phyloP scores from a whole-genome alignment of 2,329 filamentous ascomycete genomes.

The Hypoxylon sp. region DNA sequence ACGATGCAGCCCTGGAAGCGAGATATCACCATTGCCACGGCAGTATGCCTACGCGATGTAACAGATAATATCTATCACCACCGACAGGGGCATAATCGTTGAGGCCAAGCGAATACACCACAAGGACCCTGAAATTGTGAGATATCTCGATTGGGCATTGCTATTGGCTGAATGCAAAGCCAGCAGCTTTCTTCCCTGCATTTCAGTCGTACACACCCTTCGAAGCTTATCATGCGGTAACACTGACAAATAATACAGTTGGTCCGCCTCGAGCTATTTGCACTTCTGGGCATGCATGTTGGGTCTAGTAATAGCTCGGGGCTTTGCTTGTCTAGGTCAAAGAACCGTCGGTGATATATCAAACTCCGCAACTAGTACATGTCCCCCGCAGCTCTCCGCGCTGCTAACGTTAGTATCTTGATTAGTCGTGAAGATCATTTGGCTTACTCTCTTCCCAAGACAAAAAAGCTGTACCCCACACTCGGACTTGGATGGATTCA shows the following conservation, averaged over 20 bases:
- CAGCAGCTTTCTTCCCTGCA: constrained; percentile 24
- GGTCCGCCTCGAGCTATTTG: constrained; percentile 10
- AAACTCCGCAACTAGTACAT: constrained; percentile 32
- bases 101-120: constrained; percentile 35
- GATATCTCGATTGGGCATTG: constrained; percentile 12
- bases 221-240: constrained; percentile 35
- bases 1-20: constrained; percentile 33
- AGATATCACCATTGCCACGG: constrained; percentile 26
- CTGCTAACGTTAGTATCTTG: constrained; percentile 28
- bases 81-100: constrained; percentile 20
- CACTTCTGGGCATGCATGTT: constrained; percentile 20
- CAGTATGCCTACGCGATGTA: constrained; percentile 25
- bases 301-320: constrained; percentile 35
- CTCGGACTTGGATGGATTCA: constrained; percentile 32
- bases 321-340: constrained; percentile 15
- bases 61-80: constrained; percentile 9
- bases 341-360: constrained; percentile 36
- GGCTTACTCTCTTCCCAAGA: constrained; percentile 41
- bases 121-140: constrained; percentile 38
- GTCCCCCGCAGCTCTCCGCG: constrained; percentile 34
- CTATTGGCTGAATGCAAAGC: constrained; percentile 27
- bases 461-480: constrained; percentile 38
- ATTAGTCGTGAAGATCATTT: constrained; percentile 27
- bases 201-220: constrained; percentile 20
- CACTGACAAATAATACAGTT: constrained; percentile 27